Conservation (phyloP, 495 filamentous ascomycete species). For the Xylaria palmicola region DNA sequence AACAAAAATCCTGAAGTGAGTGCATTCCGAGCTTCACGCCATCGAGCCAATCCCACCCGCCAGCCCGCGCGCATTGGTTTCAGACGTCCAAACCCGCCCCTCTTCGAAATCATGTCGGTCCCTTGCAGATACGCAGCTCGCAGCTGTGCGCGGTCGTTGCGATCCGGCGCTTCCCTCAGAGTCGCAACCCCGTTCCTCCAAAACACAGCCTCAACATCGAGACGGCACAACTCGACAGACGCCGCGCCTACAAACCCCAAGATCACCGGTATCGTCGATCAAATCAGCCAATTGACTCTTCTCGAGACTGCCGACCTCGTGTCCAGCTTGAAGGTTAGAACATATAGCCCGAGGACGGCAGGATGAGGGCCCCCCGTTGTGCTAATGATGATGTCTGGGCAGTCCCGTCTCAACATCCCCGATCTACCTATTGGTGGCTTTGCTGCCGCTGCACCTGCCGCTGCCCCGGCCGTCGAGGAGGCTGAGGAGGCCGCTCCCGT, state of each 20-base stretch:
- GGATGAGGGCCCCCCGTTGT: not conserved
- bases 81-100: conserved; percentile 14
- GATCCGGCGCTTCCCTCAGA: conserved; percentile 36
- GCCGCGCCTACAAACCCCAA: conserved; percentile 73
- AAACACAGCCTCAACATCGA: conserved; percentile 37
- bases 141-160: conserved; percentile 58
- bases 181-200: conserved; percentile 39
- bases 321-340: conserved; percentile 72
- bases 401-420: conserved; percentile 96
- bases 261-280: conserved; percentile 89
- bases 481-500: conserved; percentile 86
- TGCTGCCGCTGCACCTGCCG: conserved; percentile 53
- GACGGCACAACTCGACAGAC: conserved; percentile 74
- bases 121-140: conserved; percentile 58
- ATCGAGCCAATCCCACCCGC: conserved; percentile 11
- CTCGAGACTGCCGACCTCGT: conserved; percentile 97
- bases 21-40: conserved; percentile 19
- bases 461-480: conserved; percentile 57
- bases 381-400: conserved; percentile 22
- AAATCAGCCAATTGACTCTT: conserved; percentile 96
- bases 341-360: conserved; percentile 4
- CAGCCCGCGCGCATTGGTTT: conserved; percentile 22
- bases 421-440: conserved; percentile 90
- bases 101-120: conserved; percentile 52
- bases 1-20: conserved; percentile 26